Evolutionary conservation across 768 basidiomycete species (phyloP).

Genomic region (Tulasnella sp.): DNA sequence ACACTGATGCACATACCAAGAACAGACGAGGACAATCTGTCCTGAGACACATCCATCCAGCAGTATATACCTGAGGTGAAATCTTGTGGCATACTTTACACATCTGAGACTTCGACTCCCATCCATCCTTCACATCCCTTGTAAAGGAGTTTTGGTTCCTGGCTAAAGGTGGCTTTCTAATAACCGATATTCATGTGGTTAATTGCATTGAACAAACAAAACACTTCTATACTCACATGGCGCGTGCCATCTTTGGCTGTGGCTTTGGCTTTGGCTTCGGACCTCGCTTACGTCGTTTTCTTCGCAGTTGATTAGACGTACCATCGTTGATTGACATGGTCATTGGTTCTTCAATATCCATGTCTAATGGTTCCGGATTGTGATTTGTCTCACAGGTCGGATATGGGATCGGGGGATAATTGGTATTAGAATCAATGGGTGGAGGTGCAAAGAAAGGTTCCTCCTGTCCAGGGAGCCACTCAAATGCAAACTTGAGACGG

Average conservation of each 20-base stretch:
- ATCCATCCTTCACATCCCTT: not conserved
- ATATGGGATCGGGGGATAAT: too few relatives aligned
- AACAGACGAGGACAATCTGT: conserved; percentile 23
- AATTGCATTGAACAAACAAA: not conserved
- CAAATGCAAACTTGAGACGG: conserved; percentile 71
- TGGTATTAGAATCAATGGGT: too few relatives aligned
- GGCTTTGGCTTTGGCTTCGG: too few relatives aligned
- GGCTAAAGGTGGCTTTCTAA: not conserved
- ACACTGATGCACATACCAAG: conserved; percentile 40
- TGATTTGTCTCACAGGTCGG: too few relatives aligned
- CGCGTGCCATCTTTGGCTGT: too few relatives aligned
- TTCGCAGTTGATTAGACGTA: too few relatives aligned
- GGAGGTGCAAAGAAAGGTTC: conserved; percentile 37
- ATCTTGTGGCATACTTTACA: conserved; percentile 35
- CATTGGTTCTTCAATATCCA: too few relatives aligned
- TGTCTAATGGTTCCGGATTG: too few relatives aligned
- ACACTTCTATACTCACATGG: too few relatives aligned
- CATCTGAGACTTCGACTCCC: not conserved
- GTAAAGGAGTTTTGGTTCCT: not conserved
- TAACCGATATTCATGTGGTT: not conserved
- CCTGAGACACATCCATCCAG: conserved; percentile 52
- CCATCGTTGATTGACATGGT: too few relatives aligned
- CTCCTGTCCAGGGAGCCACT: conserved; percentile 66
- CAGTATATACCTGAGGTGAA: conserved; percentile 42
- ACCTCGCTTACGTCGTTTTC: too few relatives aligned